These are phyloP conservation scores for Pelagomonas calceolata DNA, from an alignment of 108 stramenopile species.

Conservation along the genomic window DNA sequence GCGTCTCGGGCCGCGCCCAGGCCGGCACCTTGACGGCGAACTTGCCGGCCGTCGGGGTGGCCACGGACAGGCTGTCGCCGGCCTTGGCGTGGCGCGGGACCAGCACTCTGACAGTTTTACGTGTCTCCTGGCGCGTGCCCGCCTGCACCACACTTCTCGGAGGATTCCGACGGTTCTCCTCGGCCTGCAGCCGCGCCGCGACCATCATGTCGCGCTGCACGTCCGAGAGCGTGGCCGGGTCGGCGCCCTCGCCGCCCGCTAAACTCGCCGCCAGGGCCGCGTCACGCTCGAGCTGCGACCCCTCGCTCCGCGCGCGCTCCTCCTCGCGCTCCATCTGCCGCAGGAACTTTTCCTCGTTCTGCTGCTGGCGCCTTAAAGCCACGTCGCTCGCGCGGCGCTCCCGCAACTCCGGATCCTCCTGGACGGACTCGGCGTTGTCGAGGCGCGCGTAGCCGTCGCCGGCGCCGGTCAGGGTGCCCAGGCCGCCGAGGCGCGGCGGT, in stretches of 20 bases:
- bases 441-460: not conserved
- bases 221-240: not conserved
- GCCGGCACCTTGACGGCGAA: not conserved
- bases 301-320: not conserved
- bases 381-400: not conserved
- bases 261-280: not conserved
- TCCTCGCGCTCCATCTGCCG: not conserved
- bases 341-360: not conserved
- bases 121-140: not conserved
- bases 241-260: not conserved
- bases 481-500: too few relatives aligned
- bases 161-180: not conserved
- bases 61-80: not conserved
- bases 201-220: not conserved
- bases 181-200: not conserved
- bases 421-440: not conserved
- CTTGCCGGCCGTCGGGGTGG: not conserved
- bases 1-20: not conserved
- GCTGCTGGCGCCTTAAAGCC: not conserved
- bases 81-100: not conserved
- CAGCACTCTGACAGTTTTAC: not conserved
- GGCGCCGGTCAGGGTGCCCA: not conserved
- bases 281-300: not conserved
- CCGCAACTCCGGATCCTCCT: not conserved
- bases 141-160: not conserved